phyloP scores from a whole-genome alignment of 768 basidiomycete genomes.

The Naematelia aurantialba region DNA sequence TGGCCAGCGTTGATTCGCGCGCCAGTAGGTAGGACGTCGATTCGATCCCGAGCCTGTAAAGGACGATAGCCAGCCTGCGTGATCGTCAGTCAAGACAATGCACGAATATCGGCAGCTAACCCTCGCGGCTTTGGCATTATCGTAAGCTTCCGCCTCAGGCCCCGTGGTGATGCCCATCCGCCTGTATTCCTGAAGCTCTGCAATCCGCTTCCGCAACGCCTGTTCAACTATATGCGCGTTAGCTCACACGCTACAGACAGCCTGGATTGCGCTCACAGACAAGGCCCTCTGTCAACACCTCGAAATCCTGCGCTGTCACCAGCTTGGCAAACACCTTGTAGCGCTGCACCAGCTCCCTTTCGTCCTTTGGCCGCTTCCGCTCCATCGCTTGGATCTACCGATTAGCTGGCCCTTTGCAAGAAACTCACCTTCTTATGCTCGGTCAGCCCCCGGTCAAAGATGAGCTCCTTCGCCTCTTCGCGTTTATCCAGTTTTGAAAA shows the following conservation, averaged over 20 bases:
- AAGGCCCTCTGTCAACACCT: slow-evolving; percentile 79
- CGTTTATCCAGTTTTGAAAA: slow-evolving; percentile 81
- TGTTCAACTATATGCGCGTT: slow-evolving; percentile 66
- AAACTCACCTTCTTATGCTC: slow-evolving; percentile 85
- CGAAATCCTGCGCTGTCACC: slow-evolving; percentile 87
- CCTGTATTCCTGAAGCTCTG: slow-evolving; percentile 86
- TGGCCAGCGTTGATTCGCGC: slow-evolving; percentile 40
- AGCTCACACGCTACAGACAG: background rate
- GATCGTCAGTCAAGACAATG: background rate
- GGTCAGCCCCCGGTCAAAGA: slow-evolving; percentile 84
- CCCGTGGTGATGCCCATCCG: slow-evolving; percentile 75
- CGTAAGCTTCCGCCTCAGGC: slow-evolving; percentile 89
- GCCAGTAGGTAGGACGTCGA: slow-evolving; percentile 24
- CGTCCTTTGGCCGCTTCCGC: slow-evolving; percentile 84
- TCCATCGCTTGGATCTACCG: slow-evolving; percentile 81
- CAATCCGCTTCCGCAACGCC: slow-evolving; percentile 77
- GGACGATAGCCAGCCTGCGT: slow-evolving; percentile 41
- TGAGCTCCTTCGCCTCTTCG: slow-evolving; percentile 75
- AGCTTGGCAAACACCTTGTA: slow-evolving; percentile 85
- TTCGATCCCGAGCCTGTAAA: slow-evolving; percentile 20
- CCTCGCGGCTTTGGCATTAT: slow-evolving; percentile 66
- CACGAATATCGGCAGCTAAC: slow-evolving; percentile 55
- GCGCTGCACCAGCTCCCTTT: slow-evolving; percentile 82
- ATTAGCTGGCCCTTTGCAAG: background rate
- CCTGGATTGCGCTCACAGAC: slow-evolving; percentile 62